Percentiles rank a stretch among this genome's conserved stretches.
These are phyloP conservation scores for Aureobasidium sp. DNA, from an alignment of 2,329 filamentous ascomycete species.

Conservation along the genomic window DNA sequence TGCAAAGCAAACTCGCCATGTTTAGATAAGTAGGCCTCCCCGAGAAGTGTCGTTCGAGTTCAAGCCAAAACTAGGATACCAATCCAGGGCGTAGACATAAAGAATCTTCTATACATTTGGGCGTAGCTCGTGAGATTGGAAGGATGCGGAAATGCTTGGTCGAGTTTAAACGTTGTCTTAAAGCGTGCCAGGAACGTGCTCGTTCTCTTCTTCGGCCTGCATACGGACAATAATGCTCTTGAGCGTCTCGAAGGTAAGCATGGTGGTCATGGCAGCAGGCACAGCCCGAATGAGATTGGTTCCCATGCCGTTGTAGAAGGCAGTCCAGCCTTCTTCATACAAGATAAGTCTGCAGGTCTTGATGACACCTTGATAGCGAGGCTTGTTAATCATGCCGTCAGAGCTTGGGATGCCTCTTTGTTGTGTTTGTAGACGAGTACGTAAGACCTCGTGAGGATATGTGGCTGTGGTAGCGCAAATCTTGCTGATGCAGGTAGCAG, in stretches of 20 bases:
- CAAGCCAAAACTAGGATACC: neutral
- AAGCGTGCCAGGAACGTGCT: neutral
- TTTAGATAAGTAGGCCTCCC: neutral
- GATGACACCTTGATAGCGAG: constrained; percentile 66
- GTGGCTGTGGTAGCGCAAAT: constrained; percentile 89
- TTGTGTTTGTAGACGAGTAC: constrained; percentile 89
- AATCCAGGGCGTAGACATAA: too few species aligned
- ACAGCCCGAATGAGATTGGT: constrained; percentile 96
- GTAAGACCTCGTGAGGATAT: constrained; percentile 93
- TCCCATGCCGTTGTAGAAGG: constrained; percentile 94
- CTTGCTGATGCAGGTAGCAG: constrained; percentile 88
- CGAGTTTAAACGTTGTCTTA: neutral
- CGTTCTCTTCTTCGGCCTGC: constrained; percentile 29
- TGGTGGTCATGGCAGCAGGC: constrained; percentile 90
- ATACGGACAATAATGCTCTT: constrained; percentile 44
- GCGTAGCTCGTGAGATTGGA: constrained; percentile 2
- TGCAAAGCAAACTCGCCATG: neutral
- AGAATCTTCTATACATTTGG: constrained; percentile 6
- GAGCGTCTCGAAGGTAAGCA: constrained; percentile 89
- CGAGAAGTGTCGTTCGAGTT: neutral
- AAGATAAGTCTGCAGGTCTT: constrained; percentile 79
- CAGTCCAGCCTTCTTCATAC: constrained; percentile 85
- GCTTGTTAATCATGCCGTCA: constrained; percentile 46
- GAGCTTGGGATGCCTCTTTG: constrained; percentile 48
- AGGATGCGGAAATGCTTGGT: neutral